Evolutionary conservation across 192 early-diverging fungal species (phyloP), one percentile per base, ranked within the genome.

Genomic region (Spizellomyces punctatus): DNA sequence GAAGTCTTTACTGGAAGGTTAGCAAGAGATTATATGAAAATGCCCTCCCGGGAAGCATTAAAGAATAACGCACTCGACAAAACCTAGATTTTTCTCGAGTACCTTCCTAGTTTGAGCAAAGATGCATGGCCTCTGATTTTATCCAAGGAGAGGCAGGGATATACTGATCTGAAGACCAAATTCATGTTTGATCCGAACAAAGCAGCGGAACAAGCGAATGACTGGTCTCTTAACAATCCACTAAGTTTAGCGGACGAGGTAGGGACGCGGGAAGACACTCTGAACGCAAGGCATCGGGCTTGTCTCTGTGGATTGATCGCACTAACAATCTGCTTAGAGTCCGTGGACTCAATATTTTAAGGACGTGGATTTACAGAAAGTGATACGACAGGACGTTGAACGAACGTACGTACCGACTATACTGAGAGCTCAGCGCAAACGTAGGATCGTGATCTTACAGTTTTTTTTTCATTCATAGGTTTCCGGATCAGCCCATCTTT

Each of bases 331-430:
- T 27, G 7, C n/a, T n/a, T 63, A 93, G 85, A 98, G 93, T 75
- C 95, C 95, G 10, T 99, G 96, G 96, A 87, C 86, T 61, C 92
- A 93, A 75, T 96, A 93, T 68, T 96, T 95, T 79, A 79, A 86
- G 52, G 95, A 99, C 81, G 82, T 84, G 16, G 93, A 96, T 72
- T 86, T 98, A 41, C 80, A 88, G 58, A 89, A 89, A 64, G 82
- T 93, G 10, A 99, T 99, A 61, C 79, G 81, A 42, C 91, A 94
- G 78, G 96, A 99, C 80, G 95, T 98, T 17, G 91, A 92, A 21
- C 77, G 96, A 79, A 96, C 95, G 91, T 95, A 76, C 64, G 84
- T 73, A 10, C 12, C 5, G 27, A 36, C 43, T 42, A 12, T 54
- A 12, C 50, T 54, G 12, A 54, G 50, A 54, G 50, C 14, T 12